Conservation (phyloP, 2,329 filamentous ascomycete genomes). For the Apiospora koreana region DNA sequence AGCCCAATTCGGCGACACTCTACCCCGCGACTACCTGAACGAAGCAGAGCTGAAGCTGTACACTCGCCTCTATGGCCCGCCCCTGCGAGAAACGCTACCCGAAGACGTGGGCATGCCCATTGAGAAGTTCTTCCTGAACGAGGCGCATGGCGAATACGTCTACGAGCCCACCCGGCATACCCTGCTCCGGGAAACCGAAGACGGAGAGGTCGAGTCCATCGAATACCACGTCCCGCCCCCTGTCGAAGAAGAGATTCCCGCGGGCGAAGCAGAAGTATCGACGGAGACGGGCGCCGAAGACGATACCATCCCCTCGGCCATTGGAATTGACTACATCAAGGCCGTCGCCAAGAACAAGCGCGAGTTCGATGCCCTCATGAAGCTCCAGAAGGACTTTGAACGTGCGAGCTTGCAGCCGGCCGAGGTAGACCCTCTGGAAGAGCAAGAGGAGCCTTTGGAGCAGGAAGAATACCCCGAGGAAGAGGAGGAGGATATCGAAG, state of each 20-base stretch:
- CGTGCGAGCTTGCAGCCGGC: conserved; percentile 36
- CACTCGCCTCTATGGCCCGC: conserved; percentile 77
- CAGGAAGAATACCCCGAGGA: conserved; percentile 32
- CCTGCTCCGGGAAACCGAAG: conserved; percentile 55
- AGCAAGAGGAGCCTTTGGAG: conserved; percentile 15
- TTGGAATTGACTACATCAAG: conserved; percentile 45
- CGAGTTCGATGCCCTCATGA: conserved; percentile 56
- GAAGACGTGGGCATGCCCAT: conserved; percentile 58
- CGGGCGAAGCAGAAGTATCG: conserved; percentile 23
- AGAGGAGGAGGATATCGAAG: conserved; percentile 27
- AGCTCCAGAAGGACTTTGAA: conserved; percentile 60
- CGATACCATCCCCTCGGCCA: conserved; percentile 30
- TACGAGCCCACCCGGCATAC: conserved; percentile 39
- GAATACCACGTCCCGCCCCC: conserved; percentile 39
- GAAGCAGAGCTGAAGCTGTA: conserved; percentile 75
- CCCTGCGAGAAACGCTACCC: conserved; percentile 60
- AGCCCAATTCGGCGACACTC: conserved; percentile 72
- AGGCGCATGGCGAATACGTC: conserved; percentile 18
- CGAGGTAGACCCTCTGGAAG: conserved; percentile 21
- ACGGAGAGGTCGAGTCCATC: conserved; percentile 64
- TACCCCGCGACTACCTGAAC: conserved; percentile 72
- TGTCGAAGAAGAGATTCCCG: not conserved
- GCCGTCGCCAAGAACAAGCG: conserved; percentile 53
- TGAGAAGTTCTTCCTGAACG: conserved; percentile 23
- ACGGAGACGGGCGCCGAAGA: conserved; percentile 18